Percentiles rank a stretch among this genome's conserved stretches.
Evolutionary conservation across 768 basidiomycete species (phyloP).

Genomic region (Baorangia bicolor): DNA sequence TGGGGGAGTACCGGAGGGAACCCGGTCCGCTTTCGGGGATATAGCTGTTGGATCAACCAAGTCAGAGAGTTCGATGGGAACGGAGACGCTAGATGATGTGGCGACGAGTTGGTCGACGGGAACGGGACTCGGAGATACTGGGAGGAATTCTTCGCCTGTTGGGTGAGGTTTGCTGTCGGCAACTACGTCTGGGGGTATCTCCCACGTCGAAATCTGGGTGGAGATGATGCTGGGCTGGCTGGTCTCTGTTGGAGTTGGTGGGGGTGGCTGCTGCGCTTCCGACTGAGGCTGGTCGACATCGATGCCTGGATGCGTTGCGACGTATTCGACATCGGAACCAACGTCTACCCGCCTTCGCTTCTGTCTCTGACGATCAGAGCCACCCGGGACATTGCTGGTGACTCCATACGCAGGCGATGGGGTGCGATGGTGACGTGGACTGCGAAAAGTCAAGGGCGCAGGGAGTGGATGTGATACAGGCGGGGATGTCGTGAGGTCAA

Average conservation of each 20-base stretch:
- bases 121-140: neutral
- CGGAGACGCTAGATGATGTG: neutral
- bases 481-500: constrained; percentile 10
- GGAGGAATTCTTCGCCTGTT: neutral
- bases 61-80: constrained; percentile 6
- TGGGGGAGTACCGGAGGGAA: neutral
- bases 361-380: constrained; percentile 9
- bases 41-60: neutral
- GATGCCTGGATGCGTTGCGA: neutral
- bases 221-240: neutral
- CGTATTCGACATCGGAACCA: neutral
- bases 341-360: constrained; percentile 17
- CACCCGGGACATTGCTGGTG: neutral
- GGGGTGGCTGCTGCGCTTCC: neutral
- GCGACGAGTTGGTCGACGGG: neutral
- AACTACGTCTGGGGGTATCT: constrained; percentile 13
- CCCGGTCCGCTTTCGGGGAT: neutral
- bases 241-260: neutral
- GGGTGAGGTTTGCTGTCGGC: neutral
- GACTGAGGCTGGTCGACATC: neutral
- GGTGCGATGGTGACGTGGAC: neutral
- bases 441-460: neutral
- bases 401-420: neutral
- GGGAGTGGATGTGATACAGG: neutral
- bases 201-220: constrained; percentile 23